Conservation (phyloP, 73 alveolate genomes). For the Diophrys appendiculata region DNA sequence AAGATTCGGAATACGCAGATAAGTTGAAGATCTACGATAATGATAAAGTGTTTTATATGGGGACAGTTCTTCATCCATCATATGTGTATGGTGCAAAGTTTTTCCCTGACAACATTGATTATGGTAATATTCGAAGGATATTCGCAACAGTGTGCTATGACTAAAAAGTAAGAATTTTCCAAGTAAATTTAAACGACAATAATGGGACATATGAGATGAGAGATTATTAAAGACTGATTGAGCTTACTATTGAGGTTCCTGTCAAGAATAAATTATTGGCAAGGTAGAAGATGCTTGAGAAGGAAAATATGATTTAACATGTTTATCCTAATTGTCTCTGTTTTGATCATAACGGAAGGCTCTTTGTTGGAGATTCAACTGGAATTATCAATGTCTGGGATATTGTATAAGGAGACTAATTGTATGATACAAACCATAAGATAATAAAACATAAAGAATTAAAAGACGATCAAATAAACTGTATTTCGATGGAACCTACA, state of each 20-base stretch:
- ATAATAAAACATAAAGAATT: slow-evolving; percentile 80
- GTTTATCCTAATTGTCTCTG: slow-evolving; percentile 92
- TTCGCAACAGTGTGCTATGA: slow-evolving; percentile 95
- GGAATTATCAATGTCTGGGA: slow-evolving; percentile 90
- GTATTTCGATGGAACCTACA: slow-evolving; percentile 76
- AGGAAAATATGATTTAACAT: slow-evolving; percentile 34
- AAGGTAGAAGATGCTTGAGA: neutral
- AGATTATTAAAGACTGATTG: neutral
- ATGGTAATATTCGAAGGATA: slow-evolving; percentile 59
- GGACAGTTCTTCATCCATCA: slow-evolving; percentile 92
- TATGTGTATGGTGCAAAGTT: slow-evolving; percentile 90
- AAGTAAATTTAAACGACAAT: neutral
- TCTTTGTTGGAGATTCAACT: slow-evolving; percentile 93
- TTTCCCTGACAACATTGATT: slow-evolving; percentile 72
- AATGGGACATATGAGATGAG: neutral
- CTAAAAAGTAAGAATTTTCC: slow-evolving; percentile 85
- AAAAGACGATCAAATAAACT: slow-evolving; percentile 88
- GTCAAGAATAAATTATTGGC: neutral
- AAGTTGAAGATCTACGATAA: slow-evolving; percentile 70
- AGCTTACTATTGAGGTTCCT: neutral
- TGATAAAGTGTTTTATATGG: slow-evolving; percentile 65
- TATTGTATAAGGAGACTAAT: slow-evolving; percentile 67
- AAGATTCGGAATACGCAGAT: slow-evolving; percentile 69
- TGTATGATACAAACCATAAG: slow-evolving; percentile 67
- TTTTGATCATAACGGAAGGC: slow-evolving; percentile 79